Base-by-base conservation (phyloP, 257 asterid genomes). In the Solanum tacnaense region DNA sequence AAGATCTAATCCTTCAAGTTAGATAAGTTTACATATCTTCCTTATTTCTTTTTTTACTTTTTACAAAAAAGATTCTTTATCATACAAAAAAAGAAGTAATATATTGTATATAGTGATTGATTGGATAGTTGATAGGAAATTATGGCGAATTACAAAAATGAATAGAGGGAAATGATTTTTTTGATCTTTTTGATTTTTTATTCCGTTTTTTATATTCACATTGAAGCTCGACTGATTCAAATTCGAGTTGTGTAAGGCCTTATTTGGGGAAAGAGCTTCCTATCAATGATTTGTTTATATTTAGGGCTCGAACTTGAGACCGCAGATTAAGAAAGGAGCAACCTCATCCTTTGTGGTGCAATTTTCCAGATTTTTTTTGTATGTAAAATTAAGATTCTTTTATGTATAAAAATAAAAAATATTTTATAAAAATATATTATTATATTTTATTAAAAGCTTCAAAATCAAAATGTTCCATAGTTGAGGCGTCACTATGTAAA, bases 1-100 rank as follows among this genome's bases (percentile, higher is more conserved):
- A 82, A 20, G 85, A 49, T 82, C 85, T 46, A 82, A 11, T 46
- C 36, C 85, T 81, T 81, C 41, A 29, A 81, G 85, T 81, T 81
- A 79, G 41, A 46, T 46, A 81, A 3, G 20, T 27, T 46, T 44
- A 5, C 9, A 79, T 44, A 27, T 29, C 7, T 29, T 35, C 16
- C 49, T 74, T 1, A 72, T 34, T 21, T 74, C 16, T 74, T 11
- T 74, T 73, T 74, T 74, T 34, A 13, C 5, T 13, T 71, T 9
- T 34, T 72, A 12, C 27, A 21, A 18, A 32, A 70, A 34, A 35
- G 18, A 72, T 72, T 72, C 29, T 73, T 73, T 20, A 21, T 20
- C 16, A 5, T 35, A 52, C 23, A 0, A 56, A 56, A 52, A 52
- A 18, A 1, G 2, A 12, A 35, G 46, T 35, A 35, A 35, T 74